phyloP scores from a whole-genome alignment of 495 filamentous ascomycete genomes.

The Diplogelasinospora grovesii region DNA sequence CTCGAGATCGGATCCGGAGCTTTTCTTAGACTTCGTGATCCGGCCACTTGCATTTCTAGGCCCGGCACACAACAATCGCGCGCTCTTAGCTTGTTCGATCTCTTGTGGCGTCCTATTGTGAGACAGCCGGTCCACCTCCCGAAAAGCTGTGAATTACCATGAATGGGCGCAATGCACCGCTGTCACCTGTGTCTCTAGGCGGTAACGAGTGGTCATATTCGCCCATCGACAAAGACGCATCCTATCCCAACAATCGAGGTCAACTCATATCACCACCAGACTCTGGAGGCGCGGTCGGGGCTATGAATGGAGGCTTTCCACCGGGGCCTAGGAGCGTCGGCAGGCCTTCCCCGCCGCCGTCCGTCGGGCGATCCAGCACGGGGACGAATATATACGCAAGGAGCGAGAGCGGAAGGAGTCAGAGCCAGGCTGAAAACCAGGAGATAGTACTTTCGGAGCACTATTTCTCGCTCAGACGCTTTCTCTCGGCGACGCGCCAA shows the following conservation, averaged over 20 bases:
- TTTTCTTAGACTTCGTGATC: neutral
- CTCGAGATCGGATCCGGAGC: neutral
- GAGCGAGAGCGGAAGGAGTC: constrained; percentile 52
- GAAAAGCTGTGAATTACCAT: constrained; percentile 29
- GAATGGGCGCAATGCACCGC: constrained; percentile 53
- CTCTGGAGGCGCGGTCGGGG: constrained; percentile 55
- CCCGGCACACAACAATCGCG: too few relatives aligned
- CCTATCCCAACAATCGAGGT: constrained; percentile 50
- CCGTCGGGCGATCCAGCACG: constrained; percentile 68
- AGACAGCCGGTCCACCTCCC: too few relatives aligned
- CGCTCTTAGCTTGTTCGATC: constrained; percentile 7
- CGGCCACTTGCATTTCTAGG: neutral
- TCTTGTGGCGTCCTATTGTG: too few relatives aligned
- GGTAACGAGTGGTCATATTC: constrained; percentile 90
- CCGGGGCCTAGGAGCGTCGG: constrained; percentile 43
- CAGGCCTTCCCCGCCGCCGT: constrained; percentile 78
- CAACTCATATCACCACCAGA: constrained; percentile 65
- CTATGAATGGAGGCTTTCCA: constrained; percentile 51
- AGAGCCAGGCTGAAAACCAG: constrained; percentile 41
- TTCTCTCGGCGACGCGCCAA: constrained; percentile 63
- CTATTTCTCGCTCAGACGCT: constrained; percentile 72
- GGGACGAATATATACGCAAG: constrained; percentile 62
- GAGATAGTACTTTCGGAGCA: constrained; percentile 62
- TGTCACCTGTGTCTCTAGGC: constrained; percentile 76
- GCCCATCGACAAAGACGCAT: constrained; percentile 44